Conservation (phyloP, 306 rosid species). For the Pterocarpus santalinus region DNA sequence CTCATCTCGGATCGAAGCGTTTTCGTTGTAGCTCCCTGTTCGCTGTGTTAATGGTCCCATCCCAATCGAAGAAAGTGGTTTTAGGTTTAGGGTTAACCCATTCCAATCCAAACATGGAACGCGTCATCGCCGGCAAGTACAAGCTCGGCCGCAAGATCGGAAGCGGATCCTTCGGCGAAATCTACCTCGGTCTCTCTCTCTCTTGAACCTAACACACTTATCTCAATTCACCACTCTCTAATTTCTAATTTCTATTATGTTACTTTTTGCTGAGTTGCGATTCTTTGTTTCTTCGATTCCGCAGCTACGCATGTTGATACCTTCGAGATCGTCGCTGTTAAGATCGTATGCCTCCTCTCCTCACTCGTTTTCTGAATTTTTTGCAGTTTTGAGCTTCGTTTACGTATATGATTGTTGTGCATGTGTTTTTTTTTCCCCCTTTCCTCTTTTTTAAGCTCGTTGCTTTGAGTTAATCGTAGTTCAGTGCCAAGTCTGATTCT, state of each 20-base stretch:
- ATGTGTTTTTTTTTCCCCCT: background rate
- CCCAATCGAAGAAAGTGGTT: background rate
- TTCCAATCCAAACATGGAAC: slow-evolving; percentile 38
- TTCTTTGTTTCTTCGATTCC: slow-evolving; percentile 19
- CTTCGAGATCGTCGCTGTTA: slow-evolving; percentile 93
- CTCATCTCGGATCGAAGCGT: background rate
- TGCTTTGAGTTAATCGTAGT: background rate
- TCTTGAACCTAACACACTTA: background rate
- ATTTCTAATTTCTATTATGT: background rate
- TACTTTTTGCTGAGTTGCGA: slow-evolving; percentile 5
- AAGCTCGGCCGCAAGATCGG: slow-evolving; percentile 99
- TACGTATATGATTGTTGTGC: background rate
- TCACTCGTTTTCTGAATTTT: background rate
- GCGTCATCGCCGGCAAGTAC: slow-evolving; percentile 79
- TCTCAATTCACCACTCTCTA: background rate
- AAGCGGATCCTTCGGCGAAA: slow-evolving; percentile 98
- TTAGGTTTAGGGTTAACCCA: background rate
- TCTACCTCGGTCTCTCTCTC: slow-evolving; percentile 71
- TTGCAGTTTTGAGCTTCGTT: background rate
- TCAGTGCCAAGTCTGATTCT: background rate
- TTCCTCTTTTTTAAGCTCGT: background rate
- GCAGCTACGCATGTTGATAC: slow-evolving; percentile 91
- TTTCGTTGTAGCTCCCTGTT: background rate
- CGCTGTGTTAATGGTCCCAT: background rate
- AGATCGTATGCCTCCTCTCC: slow-evolving; percentile 71